Evolutionary conservation across 805 yeast genomes (phyloP).

Genomic region (Tetrapisispora nanseiensis): DNA sequence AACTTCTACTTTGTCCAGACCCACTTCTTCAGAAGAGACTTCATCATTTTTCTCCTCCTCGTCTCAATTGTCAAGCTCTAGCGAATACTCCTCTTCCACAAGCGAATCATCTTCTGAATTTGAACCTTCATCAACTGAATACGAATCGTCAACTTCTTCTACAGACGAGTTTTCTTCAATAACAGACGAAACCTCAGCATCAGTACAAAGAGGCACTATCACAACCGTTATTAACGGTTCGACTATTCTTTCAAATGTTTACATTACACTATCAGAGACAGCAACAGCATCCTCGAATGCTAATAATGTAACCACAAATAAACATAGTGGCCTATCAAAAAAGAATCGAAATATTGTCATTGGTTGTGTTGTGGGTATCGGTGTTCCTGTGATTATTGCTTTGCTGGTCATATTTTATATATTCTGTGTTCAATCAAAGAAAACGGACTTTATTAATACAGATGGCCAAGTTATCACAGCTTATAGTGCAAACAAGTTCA

Average conservation of each 20-base stretch:
- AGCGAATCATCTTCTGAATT: background rate
- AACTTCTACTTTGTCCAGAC: slow-evolving; percentile 4
- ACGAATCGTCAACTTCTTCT: slow-evolving; percentile 10
- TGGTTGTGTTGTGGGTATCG: slow-evolving; percentile 65
- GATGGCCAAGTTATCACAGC: slow-evolving; percentile 32
- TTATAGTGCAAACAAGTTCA: slow-evolving; percentile 24
- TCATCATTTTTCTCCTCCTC: slow-evolving; percentile 3
- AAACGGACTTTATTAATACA: slow-evolving; percentile 28
- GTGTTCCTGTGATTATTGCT: slow-evolving; percentile 43
- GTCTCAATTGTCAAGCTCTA: background rate
- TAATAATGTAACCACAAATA: slow-evolving; percentile 3
- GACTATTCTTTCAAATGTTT: slow-evolving; percentile 26
- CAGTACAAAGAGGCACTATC: slow-evolving; percentile 9
- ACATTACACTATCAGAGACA: slow-evolving; percentile 26
- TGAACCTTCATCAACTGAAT: slow-evolving; percentile 5
- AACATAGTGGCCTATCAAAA: slow-evolving; percentile 35
- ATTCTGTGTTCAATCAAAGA: slow-evolving; percentile 23
- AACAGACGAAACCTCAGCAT: slow-evolving; percentile 6
- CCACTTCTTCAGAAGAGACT: slow-evolving; percentile 1
- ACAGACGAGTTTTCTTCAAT: slow-evolving; percentile 9
- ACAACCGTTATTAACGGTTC: slow-evolving; percentile 29
- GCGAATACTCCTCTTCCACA: background rate
- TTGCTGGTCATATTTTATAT: slow-evolving; percentile 19
- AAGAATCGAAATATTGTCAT: slow-evolving; percentile 46
- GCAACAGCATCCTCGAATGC: slow-evolving; percentile 16